Conservation (phyloP, 129 eudicot species). For the Oenanthe sinensis region DNA sequence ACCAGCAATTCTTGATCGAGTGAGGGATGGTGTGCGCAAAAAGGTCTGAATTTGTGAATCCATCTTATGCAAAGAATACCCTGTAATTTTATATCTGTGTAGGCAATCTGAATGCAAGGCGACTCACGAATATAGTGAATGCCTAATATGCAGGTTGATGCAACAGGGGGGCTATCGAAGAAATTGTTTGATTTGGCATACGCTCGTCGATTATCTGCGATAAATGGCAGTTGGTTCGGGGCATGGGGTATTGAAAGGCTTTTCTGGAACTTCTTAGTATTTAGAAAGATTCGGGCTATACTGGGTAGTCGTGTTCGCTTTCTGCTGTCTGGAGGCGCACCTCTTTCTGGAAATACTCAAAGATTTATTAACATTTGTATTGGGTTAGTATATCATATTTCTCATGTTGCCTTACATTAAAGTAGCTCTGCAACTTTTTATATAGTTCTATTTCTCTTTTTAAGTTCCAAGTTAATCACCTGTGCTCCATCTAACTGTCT, state of each 20-base stretch:
- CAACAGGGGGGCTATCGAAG: constrained; percentile 75
- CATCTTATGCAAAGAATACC: not conserved
- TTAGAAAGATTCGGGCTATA: constrained; percentile 71
- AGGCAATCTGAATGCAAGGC: constrained; percentile 2
- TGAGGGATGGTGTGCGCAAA: constrained; percentile 88
- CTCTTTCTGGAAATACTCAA: constrained; percentile 86
- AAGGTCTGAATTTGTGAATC: constrained; percentile 44
- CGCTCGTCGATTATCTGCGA: constrained; percentile 69
- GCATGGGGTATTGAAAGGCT: constrained; percentile 87
- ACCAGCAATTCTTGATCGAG: constrained; percentile 98
- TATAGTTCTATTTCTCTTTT: not conserved
- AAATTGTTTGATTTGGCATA: constrained; percentile 72
- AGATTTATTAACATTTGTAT: constrained; percentile 92
- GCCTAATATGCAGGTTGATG: constrained; percentile 65
- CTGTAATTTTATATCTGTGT: not conserved
- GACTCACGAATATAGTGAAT: not conserved
- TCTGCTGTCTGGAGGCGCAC: constrained; percentile 93
- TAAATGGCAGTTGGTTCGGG: constrained; percentile 94
- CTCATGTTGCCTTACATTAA: not conserved
- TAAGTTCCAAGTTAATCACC: not conserved
- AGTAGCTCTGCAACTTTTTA: not conserved
- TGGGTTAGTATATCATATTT: constrained; percentile 33
- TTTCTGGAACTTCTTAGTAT: constrained; percentile 74
- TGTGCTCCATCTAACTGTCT: not conserved
- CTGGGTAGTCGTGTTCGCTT: constrained; percentile 92